These are phyloP conservation scores for Nakaseomyces uthaithaninus DNA, from an alignment of 1,139 yeast species.

Conservation along the genomic window DNA sequence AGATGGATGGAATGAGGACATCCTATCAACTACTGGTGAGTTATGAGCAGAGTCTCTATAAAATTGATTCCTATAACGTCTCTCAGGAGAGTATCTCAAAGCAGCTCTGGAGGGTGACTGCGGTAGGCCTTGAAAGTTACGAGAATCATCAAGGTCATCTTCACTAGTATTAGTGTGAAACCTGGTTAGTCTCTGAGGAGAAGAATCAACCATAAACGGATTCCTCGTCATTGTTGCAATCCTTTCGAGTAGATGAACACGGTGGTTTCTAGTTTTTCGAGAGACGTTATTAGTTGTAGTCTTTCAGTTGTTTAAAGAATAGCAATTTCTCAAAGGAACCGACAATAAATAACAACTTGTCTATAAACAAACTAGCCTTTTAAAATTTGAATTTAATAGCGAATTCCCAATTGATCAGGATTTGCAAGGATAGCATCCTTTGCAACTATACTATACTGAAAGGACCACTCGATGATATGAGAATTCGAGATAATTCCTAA, in stretches of 20 bases:
- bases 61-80: slow-evolving; percentile 28
- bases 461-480: too few relatives aligned
- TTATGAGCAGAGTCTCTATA: slow-evolving; percentile 28
- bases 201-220: slow-evolving; percentile 30
- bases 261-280: too few relatives aligned
- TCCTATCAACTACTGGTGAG: slow-evolving; percentile 31
- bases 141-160: slow-evolving; percentile 18
- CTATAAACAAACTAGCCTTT: too few relatives aligned
- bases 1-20: slow-evolving; percentile 50
- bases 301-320: background rate
- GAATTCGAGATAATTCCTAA: slow-evolving; percentile 6
- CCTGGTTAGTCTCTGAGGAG: slow-evolving; percentile 22
- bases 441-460: too few relatives aligned
- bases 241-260: too few relatives aligned
- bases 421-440: too few relatives aligned
- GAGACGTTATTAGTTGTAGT: too few relatives aligned
- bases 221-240: slow-evolving; percentile 23
- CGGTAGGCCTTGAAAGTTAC: slow-evolving; percentile 29
- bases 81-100: slow-evolving; percentile 33
- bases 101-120: slow-evolving; percentile 42
- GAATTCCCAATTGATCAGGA: too few relatives aligned
- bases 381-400: too few relatives aligned
- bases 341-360: too few relatives aligned
- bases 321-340: background rate
- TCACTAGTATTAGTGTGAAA: slow-evolving; percentile 22